Percentiles rank a stretch among this genome's conserved stretches.
Conservation (phyloP, 2,329 filamentous ascomycete genomes). For the Exophiala phaeomuriformis region DNA sequence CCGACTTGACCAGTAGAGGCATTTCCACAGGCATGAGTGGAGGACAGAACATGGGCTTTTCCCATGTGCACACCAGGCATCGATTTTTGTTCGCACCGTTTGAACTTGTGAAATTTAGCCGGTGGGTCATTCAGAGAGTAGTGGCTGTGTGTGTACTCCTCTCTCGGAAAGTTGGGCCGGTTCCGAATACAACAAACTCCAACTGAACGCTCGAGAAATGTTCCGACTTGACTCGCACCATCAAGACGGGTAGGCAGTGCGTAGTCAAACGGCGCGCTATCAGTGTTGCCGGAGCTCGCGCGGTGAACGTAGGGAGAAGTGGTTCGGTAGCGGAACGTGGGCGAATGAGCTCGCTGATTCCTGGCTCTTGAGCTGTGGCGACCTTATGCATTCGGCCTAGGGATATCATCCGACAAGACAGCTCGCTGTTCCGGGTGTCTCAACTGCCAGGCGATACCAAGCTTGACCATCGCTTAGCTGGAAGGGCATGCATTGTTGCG, state of each 20-base stretch:
- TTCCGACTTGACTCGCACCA: not conserved
- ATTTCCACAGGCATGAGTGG: not conserved
- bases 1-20: not conserved
- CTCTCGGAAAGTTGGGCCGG: constrained; percentile 1
- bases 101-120: not conserved
- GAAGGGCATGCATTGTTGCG: not conserved
- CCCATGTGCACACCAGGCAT: too few species aligned
- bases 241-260: not conserved
- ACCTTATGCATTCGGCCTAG: not conserved
- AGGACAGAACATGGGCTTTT: not conserved
- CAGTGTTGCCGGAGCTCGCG: not conserved
- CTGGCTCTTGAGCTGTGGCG: constrained; percentile 1
- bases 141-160: constrained; percentile 3
- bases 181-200: not conserved
- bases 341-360: not conserved
- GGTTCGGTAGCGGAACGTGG: not conserved
- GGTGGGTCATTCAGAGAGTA: constrained; percentile 1
- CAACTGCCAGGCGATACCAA: not conserved
- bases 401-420: not conserved
- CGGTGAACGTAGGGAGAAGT: not conserved
- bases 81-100: not conserved
- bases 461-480: constrained; percentile 7
- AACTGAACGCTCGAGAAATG: not conserved
- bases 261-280: too few species aligned
- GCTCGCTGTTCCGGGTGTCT: not conserved